These are phyloP conservation scores for Blastobotrys muscicola DNA, from an alignment of 805 yeast species.

Conservation along the genomic window DNA sequence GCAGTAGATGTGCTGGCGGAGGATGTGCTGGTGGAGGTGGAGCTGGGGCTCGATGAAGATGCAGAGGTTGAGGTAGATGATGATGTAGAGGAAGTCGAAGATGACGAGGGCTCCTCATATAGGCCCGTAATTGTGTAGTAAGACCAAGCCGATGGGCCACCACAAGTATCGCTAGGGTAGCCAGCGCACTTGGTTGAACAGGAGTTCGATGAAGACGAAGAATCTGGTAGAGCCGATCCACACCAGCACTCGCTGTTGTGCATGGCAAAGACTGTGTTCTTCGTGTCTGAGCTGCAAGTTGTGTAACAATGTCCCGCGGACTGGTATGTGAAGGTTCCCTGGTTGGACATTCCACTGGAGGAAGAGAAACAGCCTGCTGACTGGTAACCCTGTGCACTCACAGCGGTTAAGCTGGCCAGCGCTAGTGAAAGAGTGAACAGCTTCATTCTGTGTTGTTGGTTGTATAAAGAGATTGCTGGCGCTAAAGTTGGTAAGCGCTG, in stretches of 20 bases:
- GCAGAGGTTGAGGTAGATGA: slow-evolving; percentile 19
- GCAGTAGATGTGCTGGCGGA: slow-evolving; percentile 13
- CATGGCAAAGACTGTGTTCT: slow-evolving; percentile 39
- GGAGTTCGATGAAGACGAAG: slow-evolving; percentile 24
- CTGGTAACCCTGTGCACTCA: slow-evolving; percentile 1
- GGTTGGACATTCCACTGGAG: slow-evolving; percentile 7
- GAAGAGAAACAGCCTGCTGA: slow-evolving; percentile 13
- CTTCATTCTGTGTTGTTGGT: neutral
- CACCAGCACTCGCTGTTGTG: slow-evolving; percentile 52
- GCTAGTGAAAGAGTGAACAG: neutral
- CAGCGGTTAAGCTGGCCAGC: neutral
- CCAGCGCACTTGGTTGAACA: slow-evolving; percentile 50
- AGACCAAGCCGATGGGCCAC: slow-evolving; percentile 39
- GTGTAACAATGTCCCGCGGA: slow-evolving; percentile 46
- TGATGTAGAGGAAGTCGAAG: slow-evolving; percentile 13
- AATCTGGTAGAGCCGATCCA: slow-evolving; percentile 40
- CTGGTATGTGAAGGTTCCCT: slow-evolving; percentile 48
- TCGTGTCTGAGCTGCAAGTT: slow-evolving; percentile 34
- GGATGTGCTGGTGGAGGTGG: slow-evolving; percentile 14
- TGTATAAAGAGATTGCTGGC: neutral
- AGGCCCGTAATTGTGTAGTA: slow-evolving; percentile 19
- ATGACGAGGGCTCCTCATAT: slow-evolving; percentile 14
- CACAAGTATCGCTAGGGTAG: slow-evolving; percentile 54
- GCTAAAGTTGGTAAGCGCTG: neutral
- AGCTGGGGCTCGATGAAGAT: slow-evolving; percentile 12